Evolutionary conservation across 2,329 filamentous ascomycete genomes (phyloP), one percentile per base, ranked within the genome.

Genomic region (Tricladium varicosporioides): DNA sequence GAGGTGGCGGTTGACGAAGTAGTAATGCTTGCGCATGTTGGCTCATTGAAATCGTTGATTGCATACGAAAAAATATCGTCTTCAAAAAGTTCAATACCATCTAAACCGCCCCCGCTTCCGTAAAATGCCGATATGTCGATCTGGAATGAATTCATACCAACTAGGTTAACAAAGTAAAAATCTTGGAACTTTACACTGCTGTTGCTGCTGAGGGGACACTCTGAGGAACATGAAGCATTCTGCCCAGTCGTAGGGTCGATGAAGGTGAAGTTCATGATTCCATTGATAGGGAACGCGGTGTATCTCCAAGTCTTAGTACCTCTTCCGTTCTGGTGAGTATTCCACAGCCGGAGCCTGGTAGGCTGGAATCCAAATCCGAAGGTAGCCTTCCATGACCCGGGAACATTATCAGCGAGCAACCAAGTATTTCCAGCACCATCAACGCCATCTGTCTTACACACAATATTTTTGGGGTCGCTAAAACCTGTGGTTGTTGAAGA

Each of bases 191-290:
- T 73, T 50, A 86, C 72, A 5, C 79, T 82, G 15, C 79, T 74
- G 67, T 91, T 84, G 68, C 85, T 79, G 60, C 89, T 91, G 48
- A 99, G 80, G n/a, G 92, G 90, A 67, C 94, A 99, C 67, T 84
- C 81, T 60, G 85, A 87, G 53, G 92, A 91, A 74, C 94, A 99
- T 56, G 82, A 86, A 31, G 77, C 74, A 54, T 87, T 86, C 51
- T 82, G 76, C 22, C 88, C 88, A 1, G 84, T 88, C 42, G 71
- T 76, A 19, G 88, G 87, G 68, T 97, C 91, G 61, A 86, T 86
- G 66, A 94, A 97, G 40, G 92, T 96, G 69, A 99, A 81, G 73
- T 97, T 97, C 86, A 99, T 90, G 71, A 99, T 97, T 52, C 94
- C 94, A 61, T 89, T 87, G 67, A 93, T 84, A 5, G 93, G 92